phyloP scores from a whole-genome alignment of 2,329 filamentous ascomycete genomes.

The Thelonectria discophora region DNA sequence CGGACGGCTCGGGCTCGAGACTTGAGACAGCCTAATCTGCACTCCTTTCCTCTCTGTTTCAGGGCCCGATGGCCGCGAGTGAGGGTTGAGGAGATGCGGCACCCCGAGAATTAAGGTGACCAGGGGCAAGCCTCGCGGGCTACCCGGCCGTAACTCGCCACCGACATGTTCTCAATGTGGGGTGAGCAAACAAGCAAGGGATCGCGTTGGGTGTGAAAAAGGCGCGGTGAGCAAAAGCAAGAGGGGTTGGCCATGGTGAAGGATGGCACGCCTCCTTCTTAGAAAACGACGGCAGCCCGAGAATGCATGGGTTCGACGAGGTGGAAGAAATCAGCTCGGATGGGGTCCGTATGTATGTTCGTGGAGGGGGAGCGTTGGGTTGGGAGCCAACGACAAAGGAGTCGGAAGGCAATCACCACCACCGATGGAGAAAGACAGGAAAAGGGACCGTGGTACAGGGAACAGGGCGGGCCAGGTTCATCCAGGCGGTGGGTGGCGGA shows the following conservation, averaged over 20 bases:
- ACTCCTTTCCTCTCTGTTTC: constrained; percentile 28
- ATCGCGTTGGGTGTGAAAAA: constrained; percentile 31
- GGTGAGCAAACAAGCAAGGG: constrained; percentile 33
- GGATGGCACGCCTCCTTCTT: constrained; percentile 7
- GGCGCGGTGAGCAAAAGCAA: constrained; percentile 26
- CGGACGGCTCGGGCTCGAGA: constrained; percentile 6
- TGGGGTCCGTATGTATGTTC: constrained; percentile 1
- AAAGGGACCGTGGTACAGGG: constrained; percentile 33
- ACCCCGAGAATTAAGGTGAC: constrained; percentile 19
- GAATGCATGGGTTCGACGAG: neutral
- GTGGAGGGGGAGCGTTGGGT: constrained; percentile 1
- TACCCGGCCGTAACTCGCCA: constrained; percentile 29
- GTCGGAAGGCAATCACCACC: constrained; percentile 7
- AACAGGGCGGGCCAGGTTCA: constrained; percentile 39
- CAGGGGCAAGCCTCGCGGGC: constrained; percentile 21
- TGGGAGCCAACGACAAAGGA: neutral
- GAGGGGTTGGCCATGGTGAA: constrained; percentile 23
- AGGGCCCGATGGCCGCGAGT: constrained; percentile 21
- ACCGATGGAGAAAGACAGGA: constrained; percentile 12
- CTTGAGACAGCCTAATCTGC: constrained; percentile 34
- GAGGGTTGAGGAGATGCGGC: constrained; percentile 7
- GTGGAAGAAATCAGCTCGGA: constrained; percentile 2
- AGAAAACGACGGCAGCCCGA: neutral
- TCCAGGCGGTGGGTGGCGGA: constrained; percentile 34
- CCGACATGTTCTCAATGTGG: constrained; percentile 34